Evolutionary conservation across 345 rosid species (phyloP).

Genomic region (Moricandia arvensis): DNA sequence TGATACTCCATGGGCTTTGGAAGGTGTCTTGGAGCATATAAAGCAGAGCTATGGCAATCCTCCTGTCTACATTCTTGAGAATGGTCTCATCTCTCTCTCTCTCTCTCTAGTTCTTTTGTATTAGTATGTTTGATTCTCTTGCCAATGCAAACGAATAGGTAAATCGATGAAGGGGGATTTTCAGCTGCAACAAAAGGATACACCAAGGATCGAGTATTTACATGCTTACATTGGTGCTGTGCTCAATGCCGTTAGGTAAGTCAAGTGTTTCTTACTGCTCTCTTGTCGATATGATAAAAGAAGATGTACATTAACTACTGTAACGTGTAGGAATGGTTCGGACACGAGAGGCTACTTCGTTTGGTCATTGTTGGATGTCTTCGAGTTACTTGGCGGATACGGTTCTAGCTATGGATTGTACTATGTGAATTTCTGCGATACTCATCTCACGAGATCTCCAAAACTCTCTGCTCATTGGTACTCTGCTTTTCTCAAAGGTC

Average conservation of each 20-base stretch:
- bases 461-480: background rate
- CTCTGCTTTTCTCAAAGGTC: background rate
- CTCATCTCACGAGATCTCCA: background rate
- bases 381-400: background rate
- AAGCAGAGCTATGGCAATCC: background rate
- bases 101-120: background rate
- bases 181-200: background rate
- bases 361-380: background rate
- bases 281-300: background rate
- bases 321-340: background rate
- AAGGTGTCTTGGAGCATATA: background rate
- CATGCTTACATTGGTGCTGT: background rate
- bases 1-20: background rate
- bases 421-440: background rate
- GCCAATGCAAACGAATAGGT: background rate
- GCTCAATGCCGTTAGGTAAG: conserved; percentile 5
- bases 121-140: background rate
- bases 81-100: background rate
- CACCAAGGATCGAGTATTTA: background rate
- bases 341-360: conserved; percentile 1
- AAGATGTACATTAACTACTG: background rate
- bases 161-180: background rate
- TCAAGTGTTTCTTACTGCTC: background rate
- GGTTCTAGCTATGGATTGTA: background rate
- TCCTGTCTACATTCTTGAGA: background rate